A percentile compares a stretch with the other conserved stretches of the same genome.
Evolutionary conservation across 2,329 filamentous ascomycete species (phyloP).

Genomic region (Colletotrichum musicola): DNA sequence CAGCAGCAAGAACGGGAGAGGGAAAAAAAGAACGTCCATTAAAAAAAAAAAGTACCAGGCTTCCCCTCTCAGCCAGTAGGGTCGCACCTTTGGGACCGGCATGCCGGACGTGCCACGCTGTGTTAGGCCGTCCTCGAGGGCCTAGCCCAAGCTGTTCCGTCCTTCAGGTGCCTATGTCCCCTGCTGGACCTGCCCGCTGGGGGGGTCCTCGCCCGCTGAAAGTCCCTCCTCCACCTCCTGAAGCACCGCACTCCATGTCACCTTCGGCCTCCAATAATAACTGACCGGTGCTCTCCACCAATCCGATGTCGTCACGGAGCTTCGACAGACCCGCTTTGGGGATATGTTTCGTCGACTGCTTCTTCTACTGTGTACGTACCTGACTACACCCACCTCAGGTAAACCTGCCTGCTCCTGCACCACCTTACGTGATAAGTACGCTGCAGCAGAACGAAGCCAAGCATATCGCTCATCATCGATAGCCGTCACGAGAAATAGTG

Average conservation of each 20-base stretch:
- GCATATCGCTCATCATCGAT: no score
- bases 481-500: neutral
- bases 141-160: conserved; percentile 6
- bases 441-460: no score
- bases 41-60: neutral
- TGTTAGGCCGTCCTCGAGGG: conserved; percentile 20
- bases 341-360: conserved; percentile 22
- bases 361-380: neutral
- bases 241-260: no score
- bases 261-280: conserved; percentile 13
- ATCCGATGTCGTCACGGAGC: conserved; percentile 12
- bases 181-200: conserved; percentile 28
- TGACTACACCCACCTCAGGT: neutral
- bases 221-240: neutral
- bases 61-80: conserved; percentile 30
- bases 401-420: neutral
- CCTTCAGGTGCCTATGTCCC: neutral
- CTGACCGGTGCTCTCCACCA: conserved; percentile 13
- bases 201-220: conserved; percentile 1
- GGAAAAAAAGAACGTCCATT: neutral
- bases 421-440: neutral
- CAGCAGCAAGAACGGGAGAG: neutral
- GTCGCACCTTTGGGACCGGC: conserved; percentile 22
- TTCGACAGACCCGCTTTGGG: conserved; percentile 19
- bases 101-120: conserved; percentile 29